Evolutionary conservation across 441 rosid genomes (phyloP).

Genomic region (Pelargonium myrrhifolium): DNA sequence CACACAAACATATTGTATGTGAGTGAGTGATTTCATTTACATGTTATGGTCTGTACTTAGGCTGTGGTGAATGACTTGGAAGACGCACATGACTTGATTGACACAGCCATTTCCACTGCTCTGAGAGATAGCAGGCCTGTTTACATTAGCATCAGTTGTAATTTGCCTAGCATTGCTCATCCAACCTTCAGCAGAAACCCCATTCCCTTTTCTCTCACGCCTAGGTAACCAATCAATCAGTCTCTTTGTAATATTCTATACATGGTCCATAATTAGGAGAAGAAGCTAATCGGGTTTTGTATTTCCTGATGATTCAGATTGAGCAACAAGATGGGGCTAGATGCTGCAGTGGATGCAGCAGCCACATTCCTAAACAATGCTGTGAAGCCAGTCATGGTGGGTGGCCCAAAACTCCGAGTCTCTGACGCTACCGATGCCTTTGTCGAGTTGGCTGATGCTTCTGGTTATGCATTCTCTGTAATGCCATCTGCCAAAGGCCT

Average conservation of each 20-base stretch:
- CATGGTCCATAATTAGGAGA: too few relatives aligned
- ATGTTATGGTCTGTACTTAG: slow-evolving; percentile 24
- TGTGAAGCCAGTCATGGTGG: slow-evolving; percentile 77
- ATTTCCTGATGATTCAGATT: not conserved
- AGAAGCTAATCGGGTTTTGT: not conserved
- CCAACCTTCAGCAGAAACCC: slow-evolving; percentile 67
- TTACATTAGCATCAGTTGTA: slow-evolving; percentile 84
- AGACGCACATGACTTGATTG: slow-evolving; percentile 73
- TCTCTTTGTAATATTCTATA: not conserved
- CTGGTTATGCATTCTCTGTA: slow-evolving; percentile 58
- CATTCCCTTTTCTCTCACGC: slow-evolving; percentile 58
- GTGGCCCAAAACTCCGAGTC: slow-evolving; percentile 69
- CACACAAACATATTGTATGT: too few relatives aligned
- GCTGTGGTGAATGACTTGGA: slow-evolving; percentile 77
- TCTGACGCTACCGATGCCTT: slow-evolving; percentile 56
- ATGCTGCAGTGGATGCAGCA: slow-evolving; percentile 75
- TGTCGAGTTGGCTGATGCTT: slow-evolving; percentile 65
- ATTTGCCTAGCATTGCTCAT: slow-evolving; percentile 62
- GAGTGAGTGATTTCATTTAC: too few relatives aligned
- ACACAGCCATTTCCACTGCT: slow-evolving; percentile 81
- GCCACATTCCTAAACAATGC: slow-evolving; percentile 78
- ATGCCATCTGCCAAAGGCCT: slow-evolving; percentile 88
- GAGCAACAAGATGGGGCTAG: slow-evolving; percentile 22
- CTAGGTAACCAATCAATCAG: slow-evolving; percentile 26
- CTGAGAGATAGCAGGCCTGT: slow-evolving; percentile 80